These are phyloP conservation scores for Auriscalpium orientale DNA, from an alignment of 768 basidiomycete genomes.

Conservation along the genomic window DNA sequence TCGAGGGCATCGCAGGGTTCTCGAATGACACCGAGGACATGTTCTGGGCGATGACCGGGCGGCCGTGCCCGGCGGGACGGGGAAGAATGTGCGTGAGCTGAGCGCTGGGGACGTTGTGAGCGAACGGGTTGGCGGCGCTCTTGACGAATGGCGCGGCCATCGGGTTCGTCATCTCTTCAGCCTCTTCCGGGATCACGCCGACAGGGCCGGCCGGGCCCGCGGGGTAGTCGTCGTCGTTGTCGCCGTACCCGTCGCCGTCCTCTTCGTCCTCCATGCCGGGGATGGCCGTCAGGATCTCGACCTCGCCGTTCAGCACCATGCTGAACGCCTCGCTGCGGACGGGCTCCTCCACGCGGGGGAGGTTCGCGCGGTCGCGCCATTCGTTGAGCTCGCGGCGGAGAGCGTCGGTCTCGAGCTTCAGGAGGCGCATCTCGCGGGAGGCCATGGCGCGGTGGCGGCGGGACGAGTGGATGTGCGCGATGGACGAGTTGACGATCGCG, in stretches of 20 bases:
- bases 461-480: slow-evolving; percentile 79
- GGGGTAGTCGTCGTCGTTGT: slow-evolving; percentile 28
- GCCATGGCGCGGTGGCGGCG: slow-evolving; percentile 77
- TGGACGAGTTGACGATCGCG: slow-evolving; percentile 93
- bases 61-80: slow-evolving; percentile 22
- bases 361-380: slow-evolving; percentile 74
- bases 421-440: slow-evolving; percentile 68
- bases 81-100: slow-evolving; percentile 21
- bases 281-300: slow-evolving; percentile 50
- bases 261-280: slow-evolving; percentile 48
- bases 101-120: slow-evolving; percentile 22
- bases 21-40: slow-evolving; percentile 39
- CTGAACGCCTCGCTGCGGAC: slow-evolving; percentile 63
- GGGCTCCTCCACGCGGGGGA: slow-evolving; percentile 69
- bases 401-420: slow-evolving; percentile 79
- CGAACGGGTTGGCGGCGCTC: slow-evolving; percentile 27
- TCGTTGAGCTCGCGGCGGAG: slow-evolving; percentile 90
- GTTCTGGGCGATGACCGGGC: slow-evolving; percentile 40
- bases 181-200: slow-evolving; percentile 14
- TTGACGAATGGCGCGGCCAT: slow-evolving; percentile 30
- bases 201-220: slow-evolving; percentile 17
- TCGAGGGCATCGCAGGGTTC: slow-evolving; percentile 41
- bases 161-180: slow-evolving; percentile 17
- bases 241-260: slow-evolving; percentile 40
- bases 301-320: slow-evolving; percentile 62